Percentiles rank a stretch among this genome's conserved stretches.
Conservation (phyloP, 306 rosid species). For the Prunus fruticosa region DNA sequence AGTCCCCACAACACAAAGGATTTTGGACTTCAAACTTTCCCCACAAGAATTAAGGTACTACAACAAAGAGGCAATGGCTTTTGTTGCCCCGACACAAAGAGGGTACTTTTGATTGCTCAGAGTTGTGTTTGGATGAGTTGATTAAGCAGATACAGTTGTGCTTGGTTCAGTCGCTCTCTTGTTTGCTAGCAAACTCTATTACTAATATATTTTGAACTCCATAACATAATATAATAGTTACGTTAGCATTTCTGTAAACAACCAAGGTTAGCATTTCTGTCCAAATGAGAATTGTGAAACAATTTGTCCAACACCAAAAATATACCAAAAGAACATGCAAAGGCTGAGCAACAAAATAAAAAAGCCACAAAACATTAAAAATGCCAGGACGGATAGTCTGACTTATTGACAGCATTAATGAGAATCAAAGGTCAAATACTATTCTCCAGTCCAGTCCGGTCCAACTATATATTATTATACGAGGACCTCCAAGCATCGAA, state of each 20-base stretch:
- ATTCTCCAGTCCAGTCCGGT: background rate
- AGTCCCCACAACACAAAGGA: background rate
- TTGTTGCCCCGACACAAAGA: background rate
- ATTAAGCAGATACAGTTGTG: too few relatives aligned
- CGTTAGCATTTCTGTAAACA: too few relatives aligned
- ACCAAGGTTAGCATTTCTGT: too few relatives aligned
- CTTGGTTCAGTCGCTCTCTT: too few relatives aligned
- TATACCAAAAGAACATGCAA: background rate
- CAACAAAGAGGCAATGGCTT: background rate
- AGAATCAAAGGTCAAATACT: background rate
- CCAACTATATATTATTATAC: background rate
- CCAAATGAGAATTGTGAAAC: background rate
- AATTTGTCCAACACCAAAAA: background rate
- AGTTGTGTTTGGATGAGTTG: too few relatives aligned
- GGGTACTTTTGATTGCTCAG: constrained; percentile 1
- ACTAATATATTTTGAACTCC: too few relatives aligned
- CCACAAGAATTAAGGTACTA: background rate
- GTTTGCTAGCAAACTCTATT: too few relatives aligned
- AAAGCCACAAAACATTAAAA: background rate
- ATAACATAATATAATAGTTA: too few relatives aligned
- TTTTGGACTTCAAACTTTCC: background rate
- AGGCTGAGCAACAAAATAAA: background rate
- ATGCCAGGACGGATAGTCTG: background rate
- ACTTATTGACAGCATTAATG: background rate
- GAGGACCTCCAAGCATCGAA: background rate